Conservation (phyloP, 768 basidiomycete species). For the Galerina sulciceps region DNA sequence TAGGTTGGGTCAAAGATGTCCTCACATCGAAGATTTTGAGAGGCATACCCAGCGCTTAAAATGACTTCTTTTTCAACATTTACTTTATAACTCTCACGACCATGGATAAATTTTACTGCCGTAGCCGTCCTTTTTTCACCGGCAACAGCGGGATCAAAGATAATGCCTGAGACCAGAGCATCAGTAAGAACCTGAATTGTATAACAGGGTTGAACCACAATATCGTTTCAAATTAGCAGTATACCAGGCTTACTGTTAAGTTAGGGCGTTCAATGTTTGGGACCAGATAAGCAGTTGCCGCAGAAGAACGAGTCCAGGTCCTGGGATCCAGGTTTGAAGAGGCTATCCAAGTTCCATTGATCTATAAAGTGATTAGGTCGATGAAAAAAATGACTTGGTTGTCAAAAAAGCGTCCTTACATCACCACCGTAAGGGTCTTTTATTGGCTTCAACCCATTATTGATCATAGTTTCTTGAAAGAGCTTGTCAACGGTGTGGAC, state of each 20-base stretch:
- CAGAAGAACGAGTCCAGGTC: slow-evolving; percentile 8
- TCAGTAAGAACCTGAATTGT: slow-evolving; percentile 24
- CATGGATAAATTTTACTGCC: slow-evolving; percentile 43
- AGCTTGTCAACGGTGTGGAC: slow-evolving; percentile 28
- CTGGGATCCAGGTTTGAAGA: slow-evolving; percentile 55
- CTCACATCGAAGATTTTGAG: not conserved
- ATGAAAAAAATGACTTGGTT: not conserved
- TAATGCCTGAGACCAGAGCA: slow-evolving; percentile 15
- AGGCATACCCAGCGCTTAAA: slow-evolving; percentile 7
- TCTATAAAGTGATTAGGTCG: slow-evolving; percentile 17
- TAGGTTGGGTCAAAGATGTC: not conserved
- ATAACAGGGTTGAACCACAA: not conserved
- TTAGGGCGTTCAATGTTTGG: slow-evolving; percentile 50
- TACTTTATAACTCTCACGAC: not conserved
- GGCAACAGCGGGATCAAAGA: not conserved
- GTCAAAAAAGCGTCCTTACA: slow-evolving; percentile 12
- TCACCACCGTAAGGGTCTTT: slow-evolving; percentile 35
- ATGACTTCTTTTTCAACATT: slow-evolving; percentile 3
- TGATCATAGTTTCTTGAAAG: slow-evolving; percentile 26
- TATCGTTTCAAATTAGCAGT: too few relatives aligned
- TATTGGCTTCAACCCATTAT: slow-evolving; percentile 25
- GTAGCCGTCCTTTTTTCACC: slow-evolving; percentile 7
- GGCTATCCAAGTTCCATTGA: slow-evolving; percentile 32
- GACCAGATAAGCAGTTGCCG: slow-evolving; percentile 24
- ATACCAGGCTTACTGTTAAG: not conserved